Evolutionary conservation across 179 eudicot genomes (phyloP), one percentile per base, ranked within the genome.

Genomic region (Corrigiola litoralis): DNA sequence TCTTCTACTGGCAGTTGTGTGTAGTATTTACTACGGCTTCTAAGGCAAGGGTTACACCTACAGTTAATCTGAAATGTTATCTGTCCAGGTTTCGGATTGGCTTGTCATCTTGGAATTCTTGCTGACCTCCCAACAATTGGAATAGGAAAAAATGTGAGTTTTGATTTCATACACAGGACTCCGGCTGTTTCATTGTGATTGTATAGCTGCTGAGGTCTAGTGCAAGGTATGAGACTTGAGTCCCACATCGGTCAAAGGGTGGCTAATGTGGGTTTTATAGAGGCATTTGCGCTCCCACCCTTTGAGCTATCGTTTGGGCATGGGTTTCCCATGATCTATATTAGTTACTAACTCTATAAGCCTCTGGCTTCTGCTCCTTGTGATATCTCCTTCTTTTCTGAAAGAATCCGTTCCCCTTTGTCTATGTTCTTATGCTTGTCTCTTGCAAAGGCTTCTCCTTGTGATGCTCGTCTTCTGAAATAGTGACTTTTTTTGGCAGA

Each of bases 41-140:
- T 28, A 61, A 62, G 27, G 33, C 27, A 42, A 6, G 41, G 37
- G 5, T 46, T 46, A 31, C 25, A 44, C 28, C 6, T 40, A 27
- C 23, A 54, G 68, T 41, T 20, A 44, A 51, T 65, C 57, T 72
- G 17, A 57, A 45, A 50, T 58, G 9, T 44, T 68, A 61, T 58
- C 18, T 50, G 33, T 78, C 73, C 74, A 92, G 98, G 99, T 46
- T 90, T 90, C 66, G 99, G 99, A 48, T 80, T 90, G 81, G 99
- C 97, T 66, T 90, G 97, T 74, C 99, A 94, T 70, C 86, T 94
- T 58, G 99, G 99, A 47, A 91, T 94, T 71, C 72, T 90, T 52
- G 94, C 85, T 60, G 79, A 84, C 80, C 75, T 94, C 64, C 97
- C 99, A 17, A 79, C 96, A 40, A 79, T 90, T 67, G 96, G 99